Evolutionary conservation across 1,139 yeast species (phyloP), one percentile per base, ranked within the genome.

Genomic region (Pichia sp.): DNA sequence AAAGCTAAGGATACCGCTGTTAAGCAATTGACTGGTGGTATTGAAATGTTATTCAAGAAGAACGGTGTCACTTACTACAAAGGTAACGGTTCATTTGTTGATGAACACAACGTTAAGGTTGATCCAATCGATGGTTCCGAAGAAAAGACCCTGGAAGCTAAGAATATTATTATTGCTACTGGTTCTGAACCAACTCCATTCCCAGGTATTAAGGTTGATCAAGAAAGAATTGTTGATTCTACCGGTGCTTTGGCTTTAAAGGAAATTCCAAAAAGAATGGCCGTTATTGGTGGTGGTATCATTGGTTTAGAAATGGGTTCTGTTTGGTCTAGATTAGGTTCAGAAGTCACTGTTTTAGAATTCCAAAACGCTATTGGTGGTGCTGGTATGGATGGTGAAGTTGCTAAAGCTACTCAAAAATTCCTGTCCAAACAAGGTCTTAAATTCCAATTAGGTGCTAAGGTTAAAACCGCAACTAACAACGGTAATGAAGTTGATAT

Each of bases 281-380:
- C 95, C 57, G 80, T 94, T 68, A 92, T 94, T 60, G 99, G 99
- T 66, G 99, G 97, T 70, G 98, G 99, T 75, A 92, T 94, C 70
- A 94, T 94, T 65, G 99, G 99, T 63, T 79, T 94, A 58, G 99
- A 94, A 73, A 92, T 94, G 97, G 98, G 96, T 53, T 88, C 97
- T 35, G 98, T 94, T 42, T 94, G 95, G 84, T 72, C 94, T 48
- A 81, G 98, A 70, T 73, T 94, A 59, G 99, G 99, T 42, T 73
- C 96, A 43, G 90, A 92, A 71, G 98, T 94, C 52, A 90, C 97
- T 43, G 84, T 94, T 46, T 71, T 94, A 52, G 99, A 94, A 74
- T 94, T 79, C 79, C 87, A 83, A 69, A 74, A 75, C 59, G 77
- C 94, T 53, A 85, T 94, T 63, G 97, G 97, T 72, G 97, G 97